Percentiles rank a stretch among this genome's conserved stretches.
These are phyloP conservation scores for Acanthamoeba healyi DNA, from an alignment of 208 protist genomes.

Conservation along the genomic window DNA sequence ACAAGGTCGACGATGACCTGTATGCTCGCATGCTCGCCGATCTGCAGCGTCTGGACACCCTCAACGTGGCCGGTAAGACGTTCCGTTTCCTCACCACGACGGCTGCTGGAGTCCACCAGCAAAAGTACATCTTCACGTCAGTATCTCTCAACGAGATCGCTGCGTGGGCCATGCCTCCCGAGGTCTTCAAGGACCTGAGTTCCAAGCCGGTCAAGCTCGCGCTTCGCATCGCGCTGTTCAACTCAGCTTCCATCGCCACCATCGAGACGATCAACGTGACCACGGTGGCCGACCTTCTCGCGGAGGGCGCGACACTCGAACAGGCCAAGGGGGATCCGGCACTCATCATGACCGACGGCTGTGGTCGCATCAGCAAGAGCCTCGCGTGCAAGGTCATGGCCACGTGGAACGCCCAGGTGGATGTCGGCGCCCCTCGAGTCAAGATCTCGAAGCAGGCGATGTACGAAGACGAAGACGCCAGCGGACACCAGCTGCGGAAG, in stretches of 20 bases:
- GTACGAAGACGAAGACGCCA: not conserved
- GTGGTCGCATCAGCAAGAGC: not conserved
- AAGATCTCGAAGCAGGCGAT: not conserved
- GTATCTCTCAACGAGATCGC: not conserved
- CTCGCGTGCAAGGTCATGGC: not conserved
- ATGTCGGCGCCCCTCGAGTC: not conserved
- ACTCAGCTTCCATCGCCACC: not conserved
- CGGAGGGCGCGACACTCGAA: not conserved
- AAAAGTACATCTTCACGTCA: slow-evolving; percentile 15
- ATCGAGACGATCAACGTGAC: not conserved
- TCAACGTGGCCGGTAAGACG: not conserved
- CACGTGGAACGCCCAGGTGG: not conserved
- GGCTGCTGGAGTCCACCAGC: not conserved
- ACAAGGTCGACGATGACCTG: no score
- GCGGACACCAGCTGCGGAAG: not conserved
- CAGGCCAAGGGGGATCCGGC: not conserved
- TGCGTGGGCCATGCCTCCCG: not conserved
- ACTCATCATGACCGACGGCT: not conserved
- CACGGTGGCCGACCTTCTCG: not conserved
- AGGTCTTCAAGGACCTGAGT: not conserved
- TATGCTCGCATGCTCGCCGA: not conserved
- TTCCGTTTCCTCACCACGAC: slow-evolving; percentile 10
- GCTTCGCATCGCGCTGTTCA: not conserved
- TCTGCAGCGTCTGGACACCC: not conserved
- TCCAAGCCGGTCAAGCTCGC: not conserved